Evolutionary conservation across 805 yeast genomes (phyloP), one percentile per base, ranked within the genome.

Genomic region (Geotrichum ghanense): DNA sequence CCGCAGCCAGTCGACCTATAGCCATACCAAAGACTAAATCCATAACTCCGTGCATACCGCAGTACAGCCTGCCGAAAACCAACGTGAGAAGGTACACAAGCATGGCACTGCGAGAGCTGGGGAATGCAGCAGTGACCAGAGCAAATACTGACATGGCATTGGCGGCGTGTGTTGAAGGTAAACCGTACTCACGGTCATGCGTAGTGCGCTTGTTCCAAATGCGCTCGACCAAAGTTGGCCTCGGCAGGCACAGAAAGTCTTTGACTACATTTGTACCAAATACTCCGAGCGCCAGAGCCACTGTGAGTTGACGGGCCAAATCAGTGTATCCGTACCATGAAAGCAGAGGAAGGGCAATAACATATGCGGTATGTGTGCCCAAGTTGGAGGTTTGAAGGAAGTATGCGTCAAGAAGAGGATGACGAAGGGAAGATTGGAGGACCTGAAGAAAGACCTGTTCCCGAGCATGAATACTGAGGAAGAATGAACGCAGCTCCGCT

Each of bases 31-130:
- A 59, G 0, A 66, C 44, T 2, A 92, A 70, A 60, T 92, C 98
- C 20, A 83, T 63, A 50, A 84, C 74, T 2, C 97, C 97, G 65
- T 92, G 98, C 98, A 90, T 90, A 2, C 98, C 97, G 62, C 95
- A 88, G 66, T 92, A 90, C 6, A 90, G 58, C 48, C 98, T 70
- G 16, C 98, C 98, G 50, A 78, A 60, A 1, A 84, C 73, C 50
- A 92, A 67, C 5, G 88, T 76, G 31, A 71, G 50, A 56, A 78
- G 79, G 60, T 88, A 88, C 34, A 50, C 53, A n/a, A 45, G 35
- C 2, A 22, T 3, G 40, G 26, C 7, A 31, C 16, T 16, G 5
- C 19, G 16, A 31, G 17, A 5, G 37, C 12, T 6, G 17, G 7
- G 16, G 9, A 46, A 48, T 14, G 37, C 7, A 3, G 17, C 45